Percentiles rank a stretch among this genome's conserved stretches.
phyloP scores from a whole-genome alignment of 2,329 filamentous ascomycete species.

The Cordyceps javanica region DNA sequence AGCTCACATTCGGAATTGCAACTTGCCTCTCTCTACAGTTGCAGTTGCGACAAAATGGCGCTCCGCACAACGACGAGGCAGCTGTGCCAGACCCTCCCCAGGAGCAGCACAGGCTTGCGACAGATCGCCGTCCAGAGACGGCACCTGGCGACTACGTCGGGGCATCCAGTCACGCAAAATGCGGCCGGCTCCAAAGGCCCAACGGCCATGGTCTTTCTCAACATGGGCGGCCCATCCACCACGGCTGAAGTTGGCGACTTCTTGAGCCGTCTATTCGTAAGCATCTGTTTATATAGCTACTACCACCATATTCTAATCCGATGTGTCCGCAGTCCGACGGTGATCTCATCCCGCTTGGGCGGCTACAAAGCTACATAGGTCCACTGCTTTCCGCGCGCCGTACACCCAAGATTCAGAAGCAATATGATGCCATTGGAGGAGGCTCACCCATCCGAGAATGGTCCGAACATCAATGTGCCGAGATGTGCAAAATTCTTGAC shows the following conservation, averaged over 20 bases:
- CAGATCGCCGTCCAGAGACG: conserved; percentile 27
- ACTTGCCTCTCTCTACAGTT: neutral
- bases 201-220: conserved; percentile 97
- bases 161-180: conserved; percentile 76
- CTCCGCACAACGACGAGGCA: conserved; percentile 32
- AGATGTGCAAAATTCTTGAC: conserved; percentile 98
- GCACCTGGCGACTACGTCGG: conserved; percentile 33
- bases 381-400: conserved; percentile 78
- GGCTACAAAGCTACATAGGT: conserved; percentile 83
- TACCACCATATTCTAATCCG: conserved; percentile 13
- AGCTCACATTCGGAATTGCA: neutral
- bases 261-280: conserved; percentile 83
- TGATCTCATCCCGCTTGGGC: conserved; percentile 92
- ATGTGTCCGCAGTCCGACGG: conserved; percentile 62
- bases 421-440: conserved; percentile 91
- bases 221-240: conserved; percentile 94
- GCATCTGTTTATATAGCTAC: conserved; percentile 26
- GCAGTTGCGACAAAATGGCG: conserved; percentile 26
- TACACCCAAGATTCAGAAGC: conserved; percentile 94
- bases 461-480: conserved; percentile 87
- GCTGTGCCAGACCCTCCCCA: conserved; percentile 27
- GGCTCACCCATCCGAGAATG: conserved; percentile 98
- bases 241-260: conserved; percentile 85
- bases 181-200: conserved; percentile 65
- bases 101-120: conserved; percentile 19